phyloP scores from a whole-genome alignment of 768 basidiomycete genomes.

The Auricularia sp. region DNA sequence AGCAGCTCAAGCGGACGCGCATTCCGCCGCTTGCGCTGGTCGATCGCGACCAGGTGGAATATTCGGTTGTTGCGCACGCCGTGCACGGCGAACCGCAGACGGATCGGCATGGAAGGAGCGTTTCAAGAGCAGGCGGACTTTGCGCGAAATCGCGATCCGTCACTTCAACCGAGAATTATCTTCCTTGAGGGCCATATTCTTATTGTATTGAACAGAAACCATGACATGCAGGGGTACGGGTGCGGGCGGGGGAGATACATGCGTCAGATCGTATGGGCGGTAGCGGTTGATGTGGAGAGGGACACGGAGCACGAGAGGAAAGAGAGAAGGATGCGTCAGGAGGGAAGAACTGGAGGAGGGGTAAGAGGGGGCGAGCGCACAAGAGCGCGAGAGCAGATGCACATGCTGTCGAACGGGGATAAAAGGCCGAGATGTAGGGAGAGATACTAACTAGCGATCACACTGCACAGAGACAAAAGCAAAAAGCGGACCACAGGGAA shows the following conservation, averaged over 20 bases:
- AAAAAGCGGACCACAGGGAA: neutral
- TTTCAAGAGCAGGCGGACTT: neutral
- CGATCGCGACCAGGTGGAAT: slow-evolving; percentile 79
- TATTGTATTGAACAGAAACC: slow-evolving; percentile 1
- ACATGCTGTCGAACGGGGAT: neutral
- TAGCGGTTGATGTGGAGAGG: neutral
- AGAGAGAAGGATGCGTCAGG: neutral
- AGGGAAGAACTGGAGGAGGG: neutral
- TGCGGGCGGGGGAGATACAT: neutral
- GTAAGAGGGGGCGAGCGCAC: neutral
- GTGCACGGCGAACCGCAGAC: slow-evolving; percentile 77
- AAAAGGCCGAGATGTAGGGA: neutral
- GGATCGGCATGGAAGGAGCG: slow-evolving; percentile 54
- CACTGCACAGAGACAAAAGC: neutral
- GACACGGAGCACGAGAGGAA: neutral
- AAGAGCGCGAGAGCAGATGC: neutral
- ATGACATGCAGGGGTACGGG: slow-evolving; percentile 1
- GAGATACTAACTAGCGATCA: neutral
- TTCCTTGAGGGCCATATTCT: neutral
- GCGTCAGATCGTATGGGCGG: neutral
- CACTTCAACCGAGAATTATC: neutral
- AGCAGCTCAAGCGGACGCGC: slow-evolving; percentile 82
- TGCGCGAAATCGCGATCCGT: neutral
- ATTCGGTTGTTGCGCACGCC: slow-evolving; percentile 64
- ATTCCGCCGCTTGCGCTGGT: slow-evolving; percentile 61